phyloP scores from a whole-genome alignment of 441 rosid genomes.

The Brassica hybrid region DNA sequence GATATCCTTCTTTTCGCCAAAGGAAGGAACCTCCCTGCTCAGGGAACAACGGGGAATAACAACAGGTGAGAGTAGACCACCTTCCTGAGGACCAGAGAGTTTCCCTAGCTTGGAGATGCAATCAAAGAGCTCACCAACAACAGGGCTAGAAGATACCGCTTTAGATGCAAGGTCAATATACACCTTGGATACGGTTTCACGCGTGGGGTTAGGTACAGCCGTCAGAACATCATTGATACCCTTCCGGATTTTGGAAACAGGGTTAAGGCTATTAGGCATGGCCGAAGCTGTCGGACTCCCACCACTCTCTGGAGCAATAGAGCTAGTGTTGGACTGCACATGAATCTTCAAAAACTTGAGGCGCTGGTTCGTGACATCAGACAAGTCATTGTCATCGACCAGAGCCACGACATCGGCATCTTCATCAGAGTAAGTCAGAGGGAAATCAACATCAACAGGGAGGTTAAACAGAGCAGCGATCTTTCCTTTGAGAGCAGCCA shows the following conservation, averaged over 20 bases:
- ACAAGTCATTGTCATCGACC: conserved; percentile 74
- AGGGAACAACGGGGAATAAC: conserved; percentile 29
- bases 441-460: conserved; percentile 57
- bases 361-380: conserved; percentile 68
- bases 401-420: conserved; percentile 95
- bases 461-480: conserved; percentile 62
- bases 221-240: conserved; percentile 58
- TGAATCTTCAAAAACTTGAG: conserved; percentile 74
- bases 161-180: conserved; percentile 61
- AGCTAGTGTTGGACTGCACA: conserved; percentile 49
- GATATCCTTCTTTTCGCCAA: conserved; percentile 39
- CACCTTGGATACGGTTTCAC: conserved; percentile 56
- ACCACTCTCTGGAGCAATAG: conserved; percentile 52
- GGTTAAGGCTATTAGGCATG: conserved; percentile 48
- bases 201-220: conserved; percentile 64
- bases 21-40: conserved; percentile 4
- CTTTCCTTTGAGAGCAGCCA: conserved; percentile 64
- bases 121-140: conserved; percentile 53
- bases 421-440: conserved; percentile 82
- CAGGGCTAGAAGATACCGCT: conserved; percentile 51
- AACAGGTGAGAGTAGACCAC: conserved; percentile 24
- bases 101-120: conserved; percentile 58
- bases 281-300: conserved; percentile 59
- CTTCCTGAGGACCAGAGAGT: conserved; percentile 27
- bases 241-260: conserved; percentile 44